phyloP scores from a whole-genome alignment of 495 filamentous ascomycete species.

The Penicillium desertorum region DNA sequence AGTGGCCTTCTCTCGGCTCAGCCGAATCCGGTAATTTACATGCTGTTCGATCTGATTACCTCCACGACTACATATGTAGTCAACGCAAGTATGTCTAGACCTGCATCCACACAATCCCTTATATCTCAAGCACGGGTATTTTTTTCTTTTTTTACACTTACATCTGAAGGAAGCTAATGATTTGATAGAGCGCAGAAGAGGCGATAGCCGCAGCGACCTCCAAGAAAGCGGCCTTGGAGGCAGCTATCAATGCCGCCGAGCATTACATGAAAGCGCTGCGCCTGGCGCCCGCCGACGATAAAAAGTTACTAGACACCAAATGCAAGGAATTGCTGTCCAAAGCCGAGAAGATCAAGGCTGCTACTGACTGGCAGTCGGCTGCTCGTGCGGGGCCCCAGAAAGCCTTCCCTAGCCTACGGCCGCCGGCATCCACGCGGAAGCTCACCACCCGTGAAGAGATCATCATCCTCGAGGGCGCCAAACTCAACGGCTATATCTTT shows the following conservation, averaged over 20 bases:
- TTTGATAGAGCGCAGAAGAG: conserved; percentile 59
- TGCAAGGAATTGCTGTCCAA: conserved; percentile 63
- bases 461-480: conserved; percentile 72
- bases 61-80: neutral
- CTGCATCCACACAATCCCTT: conserved; percentile 25
- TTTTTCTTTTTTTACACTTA: too few relatives aligned
- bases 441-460: conserved; percentile 73
- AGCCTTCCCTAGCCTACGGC: conserved; percentile 21
- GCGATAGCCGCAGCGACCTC: conserved; percentile 54
- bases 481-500: conserved; percentile 76
- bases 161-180: conserved; percentile 18
- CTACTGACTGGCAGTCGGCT: conserved; percentile 37
- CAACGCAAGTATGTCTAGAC: conserved; percentile 33
- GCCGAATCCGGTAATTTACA: conserved; percentile 10
- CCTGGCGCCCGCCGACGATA: conserved; percentile 48
- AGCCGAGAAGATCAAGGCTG: conserved; percentile 71
- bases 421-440: conserved; percentile 54
- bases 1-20: conserved; percentile 1
- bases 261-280: conserved; percentile 72
- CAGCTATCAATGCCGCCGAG: conserved; percentile 72
- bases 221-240: conserved; percentile 66
- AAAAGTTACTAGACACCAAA: conserved; percentile 63
- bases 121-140: conserved; percentile 32
- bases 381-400: conserved; percentile 22
- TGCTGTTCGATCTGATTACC: conserved; percentile 11